Percentiles rank a stretch among this genome's conserved stretches.
Conservation (phyloP, 768 basidiomycete species). For the Amanita rubescens region DNA sequence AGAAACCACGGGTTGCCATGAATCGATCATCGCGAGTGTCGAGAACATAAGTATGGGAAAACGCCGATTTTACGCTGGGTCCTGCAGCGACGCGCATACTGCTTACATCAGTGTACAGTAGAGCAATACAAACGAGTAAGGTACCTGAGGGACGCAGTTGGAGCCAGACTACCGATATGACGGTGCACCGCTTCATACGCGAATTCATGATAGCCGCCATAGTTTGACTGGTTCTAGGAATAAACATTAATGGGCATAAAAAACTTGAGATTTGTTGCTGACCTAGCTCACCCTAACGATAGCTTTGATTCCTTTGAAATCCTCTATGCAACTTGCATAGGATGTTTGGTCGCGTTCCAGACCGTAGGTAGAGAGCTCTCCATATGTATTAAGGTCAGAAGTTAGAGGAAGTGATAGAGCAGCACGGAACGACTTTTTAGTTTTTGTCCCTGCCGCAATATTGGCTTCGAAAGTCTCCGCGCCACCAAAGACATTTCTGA, state of each 20-base stretch:
- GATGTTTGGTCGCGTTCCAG: constrained; percentile 74
- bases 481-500: constrained; percentile 87
- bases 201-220: constrained; percentile 59
- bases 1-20: constrained; percentile 52
- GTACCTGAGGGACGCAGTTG: constrained; percentile 79
- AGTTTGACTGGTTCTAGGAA: constrained; percentile 28
- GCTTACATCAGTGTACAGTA: constrained; percentile 2
- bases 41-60: constrained; percentile 68
- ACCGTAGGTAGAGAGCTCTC: constrained; percentile 65
- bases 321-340: constrained; percentile 68
- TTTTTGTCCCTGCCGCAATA: constrained; percentile 80
- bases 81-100: constrained; percentile 86
- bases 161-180: constrained; percentile 62
- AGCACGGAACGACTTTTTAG: constrained; percentile 74
- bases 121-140: constrained; percentile 8
- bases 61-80: constrained; percentile 69
- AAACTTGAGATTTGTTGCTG: constrained; percentile 22
- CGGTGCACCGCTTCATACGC: constrained; percentile 80
- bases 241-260: constrained; percentile 11
- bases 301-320: constrained; percentile 55
- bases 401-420: constrained; percentile 57
- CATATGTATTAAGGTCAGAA: constrained; percentile 53
- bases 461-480: constrained; percentile 85
- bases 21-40: constrained; percentile 75
- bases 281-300: constrained; percentile 70